Conservation (phyloP, 192 early-diverging fungal species). For the Dissophora ornata region DNA sequence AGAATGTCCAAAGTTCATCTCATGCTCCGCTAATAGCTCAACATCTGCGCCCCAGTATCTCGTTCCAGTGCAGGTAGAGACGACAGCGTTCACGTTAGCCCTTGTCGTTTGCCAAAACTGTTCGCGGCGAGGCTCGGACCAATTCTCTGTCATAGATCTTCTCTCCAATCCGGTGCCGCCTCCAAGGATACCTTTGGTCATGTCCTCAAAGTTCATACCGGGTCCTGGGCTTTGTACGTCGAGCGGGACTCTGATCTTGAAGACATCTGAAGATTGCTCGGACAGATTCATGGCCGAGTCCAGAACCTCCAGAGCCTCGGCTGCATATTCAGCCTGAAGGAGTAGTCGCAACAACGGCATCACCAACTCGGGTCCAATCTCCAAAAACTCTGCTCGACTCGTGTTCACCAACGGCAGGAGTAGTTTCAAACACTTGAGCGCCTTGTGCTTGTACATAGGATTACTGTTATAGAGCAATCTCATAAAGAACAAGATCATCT, state of each 20-base stretch:
- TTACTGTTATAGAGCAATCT: slow-evolving; percentile 71
- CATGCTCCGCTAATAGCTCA: slow-evolving; percentile 37
- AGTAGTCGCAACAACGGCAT: slow-evolving; percentile 72
- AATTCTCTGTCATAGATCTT: slow-evolving; percentile 23
- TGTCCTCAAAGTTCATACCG: slow-evolving; percentile 47
- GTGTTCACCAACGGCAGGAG: slow-evolving; percentile 69
- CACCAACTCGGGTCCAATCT: slow-evolving; percentile 73
- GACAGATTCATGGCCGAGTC: slow-evolving; percentile 69
- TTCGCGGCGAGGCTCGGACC: slow-evolving; percentile 28
- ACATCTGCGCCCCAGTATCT: slow-evolving; percentile 38
- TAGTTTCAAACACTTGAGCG: slow-evolving; percentile 72
- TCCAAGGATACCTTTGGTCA: slow-evolving; percentile 52
- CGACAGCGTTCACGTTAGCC: slow-evolving; percentile 47
- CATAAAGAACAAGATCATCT: slow-evolving; percentile 71
- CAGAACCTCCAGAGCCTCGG: slow-evolving; percentile 78
- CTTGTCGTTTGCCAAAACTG: slow-evolving; percentile 52
- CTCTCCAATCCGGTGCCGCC: slow-evolving; percentile 50
- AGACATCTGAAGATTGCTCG: slow-evolving; percentile 43
- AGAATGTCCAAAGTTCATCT: slow-evolving; percentile 20
- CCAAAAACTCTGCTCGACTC: slow-evolving; percentile 46
- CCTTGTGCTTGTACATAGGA: slow-evolving; percentile 69
- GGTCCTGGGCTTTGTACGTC: slow-evolving; percentile 38
- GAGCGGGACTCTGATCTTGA: slow-evolving; percentile 46
- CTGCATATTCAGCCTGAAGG: slow-evolving; percentile 70
- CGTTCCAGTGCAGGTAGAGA: slow-evolving; percentile 30